These are phyloP conservation scores for Ceratocystis destructans DNA, from an alignment of 2,329 filamentous ascomycete species.

Conservation along the genomic window DNA sequence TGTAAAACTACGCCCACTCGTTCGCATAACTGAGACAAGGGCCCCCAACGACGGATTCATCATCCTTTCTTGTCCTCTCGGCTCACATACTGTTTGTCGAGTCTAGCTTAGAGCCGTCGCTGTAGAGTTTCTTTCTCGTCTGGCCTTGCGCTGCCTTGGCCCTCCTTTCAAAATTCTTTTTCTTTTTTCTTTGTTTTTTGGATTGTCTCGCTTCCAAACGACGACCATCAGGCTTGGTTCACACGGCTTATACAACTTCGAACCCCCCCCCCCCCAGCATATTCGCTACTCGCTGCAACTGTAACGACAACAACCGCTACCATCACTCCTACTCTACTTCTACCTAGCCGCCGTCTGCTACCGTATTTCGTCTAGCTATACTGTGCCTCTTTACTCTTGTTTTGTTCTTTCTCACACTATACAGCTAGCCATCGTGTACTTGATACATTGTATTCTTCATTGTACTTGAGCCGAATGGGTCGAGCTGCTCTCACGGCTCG, in stretches of 20 bases:
- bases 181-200: too few species aligned
- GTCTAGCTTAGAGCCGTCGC: background rate
- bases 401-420: background rate
- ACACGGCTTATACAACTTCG: background rate
- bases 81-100: background rate
- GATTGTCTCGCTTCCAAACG: background rate
- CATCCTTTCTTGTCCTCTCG: background rate
- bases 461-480: conserved; percentile 12
- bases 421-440: background rate
- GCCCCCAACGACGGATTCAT: background rate
- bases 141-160: background rate
- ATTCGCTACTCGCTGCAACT: background rate
- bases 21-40: background rate
- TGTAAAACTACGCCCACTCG: background rate
- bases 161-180: background rate
- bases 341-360: background rate
- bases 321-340: background rate
- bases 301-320: background rate
- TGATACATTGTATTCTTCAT: conserved; percentile 2
- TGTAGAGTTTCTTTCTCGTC: background rate
- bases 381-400: background rate
- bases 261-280: background rate
- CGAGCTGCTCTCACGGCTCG: conserved; percentile 4
- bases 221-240: background rate
- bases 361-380: background rate